A percentile compares a stretch with the other conserved stretches of the same genome.
These are phyloP conservation scores for Xylariaceae sp. DNA, from an alignment of 2,329 filamentous ascomycete genomes.

Conservation along the genomic window DNA sequence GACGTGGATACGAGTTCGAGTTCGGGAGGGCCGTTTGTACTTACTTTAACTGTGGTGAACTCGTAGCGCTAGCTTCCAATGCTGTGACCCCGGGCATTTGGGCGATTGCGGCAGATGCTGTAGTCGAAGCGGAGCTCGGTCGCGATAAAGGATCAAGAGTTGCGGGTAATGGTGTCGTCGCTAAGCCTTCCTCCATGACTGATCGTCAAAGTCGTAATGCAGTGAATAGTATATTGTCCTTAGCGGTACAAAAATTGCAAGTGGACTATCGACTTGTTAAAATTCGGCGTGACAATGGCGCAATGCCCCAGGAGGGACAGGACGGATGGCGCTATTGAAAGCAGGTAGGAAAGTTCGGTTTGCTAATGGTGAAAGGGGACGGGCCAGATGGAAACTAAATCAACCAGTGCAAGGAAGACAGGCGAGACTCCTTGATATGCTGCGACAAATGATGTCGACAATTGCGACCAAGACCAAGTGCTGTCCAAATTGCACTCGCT, in stretches of 20 bases:
- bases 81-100: constrained; percentile 56
- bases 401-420: constrained; percentile 21
- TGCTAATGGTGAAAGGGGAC: too few species aligned
- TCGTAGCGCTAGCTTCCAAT: constrained; percentile 50
- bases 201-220: constrained; percentile 35
- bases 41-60: constrained; percentile 56
- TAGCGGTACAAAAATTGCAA: constrained; percentile 31
- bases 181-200: constrained; percentile 55
- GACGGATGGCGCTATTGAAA: too few species aligned
- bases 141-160: constrained; percentile 57
- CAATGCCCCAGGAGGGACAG: constrained; percentile 33
- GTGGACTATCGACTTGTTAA: constrained; percentile 32
- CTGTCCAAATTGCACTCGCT: background rate
- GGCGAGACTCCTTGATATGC: background rate
- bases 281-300: constrained; percentile 32
- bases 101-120: constrained; percentile 50
- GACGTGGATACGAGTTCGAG: background rate
- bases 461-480: background rate
- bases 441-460: background rate
- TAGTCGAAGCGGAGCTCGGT: constrained; percentile 57
- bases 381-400: too few species aligned
- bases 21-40: constrained; percentile 34
- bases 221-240: constrained; percentile 32
- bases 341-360: too few species aligned
- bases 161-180: constrained; percentile 47